Evolutionary conservation across 441 rosid genomes (phyloP), one percentile per base, ranked within the genome.

Genomic region (Croton laevigatus): DNA sequence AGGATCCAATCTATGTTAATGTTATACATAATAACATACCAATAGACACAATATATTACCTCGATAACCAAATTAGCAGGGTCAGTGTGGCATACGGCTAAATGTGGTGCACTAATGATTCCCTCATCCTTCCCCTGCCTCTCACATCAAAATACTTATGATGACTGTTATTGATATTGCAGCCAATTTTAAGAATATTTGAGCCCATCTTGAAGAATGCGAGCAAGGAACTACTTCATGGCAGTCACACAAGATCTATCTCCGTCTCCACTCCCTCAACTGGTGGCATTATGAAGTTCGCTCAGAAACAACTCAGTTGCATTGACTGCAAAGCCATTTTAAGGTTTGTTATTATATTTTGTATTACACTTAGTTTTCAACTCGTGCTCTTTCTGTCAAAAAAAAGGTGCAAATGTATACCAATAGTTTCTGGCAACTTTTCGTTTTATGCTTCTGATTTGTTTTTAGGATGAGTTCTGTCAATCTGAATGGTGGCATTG

Each of bases 161-260:
- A 68, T 57, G 6, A 22, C 75, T 23, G n/a, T 70, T 60, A 12
- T 71, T 37, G 65, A 62, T 69, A 27, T 60, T 81, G 76, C 95
- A 95, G 97, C 98, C 98, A 0, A 90, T 95, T 74, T 79, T 95
- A 73, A 89, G 99, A 79, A 88, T 95, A 72, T 95, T 95, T 65
- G 98, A 95, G 81, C 99, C 99, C 62, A 94, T 95, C 68, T 76
- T 95, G 82, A 93, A 89, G 88, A 95, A 95, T 73, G 99, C 99
- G n/a, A 88, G 89, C 79, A 84, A 73, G 71, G 98, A 95, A 83
- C 99, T 93, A 76, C 97, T 95, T 68, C 89, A 82, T 32, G 99
- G 99, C 73, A 83, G 86, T 78, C 98, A 95, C 80, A 93, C 91
- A 68, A 86, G 98, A 85, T 89, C 98, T 55, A 91, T 89, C 82